These are phyloP conservation scores for Chloranthus sessilifolius DNA, from an alignment of 164 flowering plant genomes.

Conservation along the genomic window DNA sequence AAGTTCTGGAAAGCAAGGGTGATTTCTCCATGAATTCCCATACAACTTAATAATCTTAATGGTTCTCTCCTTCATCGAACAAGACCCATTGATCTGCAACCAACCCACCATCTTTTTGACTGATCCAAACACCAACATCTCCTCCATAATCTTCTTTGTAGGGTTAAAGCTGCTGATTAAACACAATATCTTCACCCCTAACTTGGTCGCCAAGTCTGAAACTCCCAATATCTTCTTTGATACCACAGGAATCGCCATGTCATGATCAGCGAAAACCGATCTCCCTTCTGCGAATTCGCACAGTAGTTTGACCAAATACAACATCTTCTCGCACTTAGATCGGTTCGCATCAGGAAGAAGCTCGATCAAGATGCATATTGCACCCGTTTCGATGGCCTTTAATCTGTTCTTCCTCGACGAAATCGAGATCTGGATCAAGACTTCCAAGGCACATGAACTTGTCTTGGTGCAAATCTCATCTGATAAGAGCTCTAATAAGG, in stretches of 20 bases:
- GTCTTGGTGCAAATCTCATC: slow-evolving; percentile 45
- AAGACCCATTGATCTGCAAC: slow-evolving; percentile 29
- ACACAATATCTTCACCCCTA: slow-evolving; percentile 48
- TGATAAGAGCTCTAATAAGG: slow-evolving; percentile 46
- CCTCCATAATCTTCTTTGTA: slow-evolving; percentile 43
- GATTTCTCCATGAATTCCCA: slow-evolving; percentile 36
- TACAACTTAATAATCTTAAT: slow-evolving; percentile 47
- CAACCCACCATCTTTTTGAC: slow-evolving; percentile 43
- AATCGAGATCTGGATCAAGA: slow-evolving; percentile 32
- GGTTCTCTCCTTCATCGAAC: slow-evolving; percentile 38
- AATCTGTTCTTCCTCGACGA: slow-evolving; percentile 33
- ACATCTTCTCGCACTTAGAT: slow-evolving; percentile 40
- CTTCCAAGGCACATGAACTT: slow-evolving; percentile 39
- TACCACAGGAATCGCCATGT: slow-evolving; percentile 37
- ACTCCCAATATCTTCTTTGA: slow-evolving; percentile 42
- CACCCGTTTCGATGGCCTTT: slow-evolving; percentile 56
- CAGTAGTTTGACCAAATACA: slow-evolving; percentile 34
- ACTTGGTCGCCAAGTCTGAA: slow-evolving; percentile 31
- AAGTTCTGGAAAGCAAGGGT: slow-evolving; percentile 55
- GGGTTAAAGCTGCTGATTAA: slow-evolving; percentile 30
- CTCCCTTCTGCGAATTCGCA: slow-evolving; percentile 65
- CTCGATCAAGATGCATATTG: slow-evolving; percentile 43
- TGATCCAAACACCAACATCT: slow-evolving; percentile 43
- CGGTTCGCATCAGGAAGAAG: slow-evolving; percentile 43
- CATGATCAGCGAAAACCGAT: slow-evolving; percentile 51